Percentiles rank a stretch among this genome's conserved stretches.
Evolutionary conservation across 2,329 filamentous ascomycete species (phyloP).

Genomic region (Curvularia hawaiiensis): DNA sequence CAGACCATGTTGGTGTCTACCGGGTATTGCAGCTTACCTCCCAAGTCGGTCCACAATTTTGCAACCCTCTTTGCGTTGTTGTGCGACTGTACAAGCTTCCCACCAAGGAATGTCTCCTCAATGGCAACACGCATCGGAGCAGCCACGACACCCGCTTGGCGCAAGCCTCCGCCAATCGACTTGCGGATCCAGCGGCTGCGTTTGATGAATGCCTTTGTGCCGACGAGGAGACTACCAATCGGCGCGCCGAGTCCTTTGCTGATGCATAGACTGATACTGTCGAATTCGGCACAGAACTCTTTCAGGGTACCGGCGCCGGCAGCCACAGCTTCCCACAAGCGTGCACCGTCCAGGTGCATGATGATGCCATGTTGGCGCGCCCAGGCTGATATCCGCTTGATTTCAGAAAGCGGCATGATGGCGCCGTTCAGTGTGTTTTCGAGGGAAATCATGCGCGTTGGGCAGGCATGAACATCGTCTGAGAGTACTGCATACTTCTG

Average conservation of each 20-base stretch:
- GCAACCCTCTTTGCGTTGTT: conserved; percentile 66
- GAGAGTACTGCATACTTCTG: conserved; percentile 66
- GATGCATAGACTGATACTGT: conserved; percentile 79
- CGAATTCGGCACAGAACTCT: conserved; percentile 71
- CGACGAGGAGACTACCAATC: conserved; percentile 75
- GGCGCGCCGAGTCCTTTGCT: conserved; percentile 84
- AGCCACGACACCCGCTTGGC: conserved; percentile 77
- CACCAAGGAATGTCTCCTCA: conserved; percentile 77
- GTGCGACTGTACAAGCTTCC: conserved; percentile 66
- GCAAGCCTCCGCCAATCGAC: conserved; percentile 76
- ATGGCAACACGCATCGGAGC: conserved; percentile 77
- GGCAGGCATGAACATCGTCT: conserved; percentile 77
- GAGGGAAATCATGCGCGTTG: conserved; percentile 79
- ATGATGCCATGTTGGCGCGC: conserved; percentile 65
- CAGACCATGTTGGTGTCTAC: conserved; percentile 94
- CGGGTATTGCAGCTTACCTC: conserved; percentile 70
- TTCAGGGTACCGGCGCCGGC: conserved; percentile 69
- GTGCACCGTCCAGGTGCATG: conserved; percentile 79
- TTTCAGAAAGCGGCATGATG: conserved; percentile 76
- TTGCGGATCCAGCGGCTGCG: conserved; percentile 79
- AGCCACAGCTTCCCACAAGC: conserved; percentile 81
- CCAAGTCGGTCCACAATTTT: conserved; percentile 69
- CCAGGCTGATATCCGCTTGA: conserved; percentile 71
- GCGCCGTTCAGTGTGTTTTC: conserved; percentile 86
- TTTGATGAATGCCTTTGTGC: conserved; percentile 62